These are phyloP conservation scores for Meripilus lineatus DNA, from an alignment of 1,284 basidiomycete species.

Conservation along the genomic window DNA sequence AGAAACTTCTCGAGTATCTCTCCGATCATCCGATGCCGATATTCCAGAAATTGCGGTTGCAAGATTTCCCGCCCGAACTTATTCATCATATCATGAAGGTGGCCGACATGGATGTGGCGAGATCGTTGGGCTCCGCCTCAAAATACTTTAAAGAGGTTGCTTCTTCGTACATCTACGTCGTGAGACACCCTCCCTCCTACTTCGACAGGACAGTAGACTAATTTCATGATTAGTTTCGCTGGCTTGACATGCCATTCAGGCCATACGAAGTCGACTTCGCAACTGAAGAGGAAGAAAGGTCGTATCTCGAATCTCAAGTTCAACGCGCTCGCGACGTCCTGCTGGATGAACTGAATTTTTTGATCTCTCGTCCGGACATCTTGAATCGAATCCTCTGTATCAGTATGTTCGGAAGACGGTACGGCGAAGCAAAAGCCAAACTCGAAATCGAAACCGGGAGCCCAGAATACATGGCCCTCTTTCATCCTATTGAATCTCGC, in stretches of 20 bases:
- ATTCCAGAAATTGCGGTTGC: neutral
- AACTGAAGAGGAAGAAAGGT: too few species aligned
- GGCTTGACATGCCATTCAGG: too few species aligned
- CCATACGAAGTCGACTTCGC: too few species aligned
- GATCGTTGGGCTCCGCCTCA: constrained; percentile 1
- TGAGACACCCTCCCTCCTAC: constrained; percentile 2
- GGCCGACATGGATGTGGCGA: neutral
- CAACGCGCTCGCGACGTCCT: neutral
- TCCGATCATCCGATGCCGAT: neutral
- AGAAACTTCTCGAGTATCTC: neutral
- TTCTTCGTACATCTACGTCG: constrained; percentile 7
- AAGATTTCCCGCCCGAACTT: constrained; percentile 3
- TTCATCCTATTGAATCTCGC: neutral
- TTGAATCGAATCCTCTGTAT: neutral
- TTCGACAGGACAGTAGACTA: too few species aligned
- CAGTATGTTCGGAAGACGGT: neutral
- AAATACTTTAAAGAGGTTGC: constrained; percentile 5
- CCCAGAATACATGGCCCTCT: neutral
- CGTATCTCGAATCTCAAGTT: too few species aligned
- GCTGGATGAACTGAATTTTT: neutral
- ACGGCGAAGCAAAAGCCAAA: neutral
- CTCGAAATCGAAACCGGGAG: neutral
- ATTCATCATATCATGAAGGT: neutral
- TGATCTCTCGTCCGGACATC: neutral
- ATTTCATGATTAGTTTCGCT: too few species aligned